Conservation (phyloP, 257 asterid genomes). For the Ajuga chamaepitys region DNA sequence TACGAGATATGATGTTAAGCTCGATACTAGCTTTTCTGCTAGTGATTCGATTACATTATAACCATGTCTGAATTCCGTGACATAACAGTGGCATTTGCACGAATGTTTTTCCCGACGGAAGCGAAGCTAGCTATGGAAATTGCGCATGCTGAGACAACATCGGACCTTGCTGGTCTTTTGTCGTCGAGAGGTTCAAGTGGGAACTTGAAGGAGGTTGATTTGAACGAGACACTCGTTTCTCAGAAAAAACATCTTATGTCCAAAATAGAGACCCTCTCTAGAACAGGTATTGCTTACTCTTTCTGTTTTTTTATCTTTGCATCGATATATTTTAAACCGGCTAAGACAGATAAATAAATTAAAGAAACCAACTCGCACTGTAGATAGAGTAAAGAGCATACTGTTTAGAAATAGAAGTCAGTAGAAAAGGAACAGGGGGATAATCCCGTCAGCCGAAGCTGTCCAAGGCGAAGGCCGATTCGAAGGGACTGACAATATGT, state of each 20-base stretch:
- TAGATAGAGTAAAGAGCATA: background rate
- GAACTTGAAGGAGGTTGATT: constrained; percentile 61
- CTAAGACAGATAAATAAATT: background rate
- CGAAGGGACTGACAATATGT: too few relatives aligned
- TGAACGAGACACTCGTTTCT: constrained; percentile 60
- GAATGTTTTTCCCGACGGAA: constrained; percentile 68
- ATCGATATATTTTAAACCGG: too few relatives aligned
- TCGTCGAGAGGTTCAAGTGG: constrained; percentile 48
- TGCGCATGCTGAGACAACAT: constrained; percentile 63
- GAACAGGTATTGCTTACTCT: constrained; percentile 41
- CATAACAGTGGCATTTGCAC: constrained; percentile 57
- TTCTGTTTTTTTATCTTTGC: background rate
- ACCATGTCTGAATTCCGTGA: constrained; percentile 1
- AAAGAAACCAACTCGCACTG: background rate
- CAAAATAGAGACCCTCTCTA: constrained; percentile 52
- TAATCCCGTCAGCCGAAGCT: too few relatives aligned
- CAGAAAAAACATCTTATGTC: constrained; percentile 45
- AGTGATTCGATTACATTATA: background rate
- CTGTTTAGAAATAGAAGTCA: too few relatives aligned
- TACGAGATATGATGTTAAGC: background rate
- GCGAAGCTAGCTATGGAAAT: constrained; percentile 76
- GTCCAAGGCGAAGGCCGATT: too few relatives aligned
- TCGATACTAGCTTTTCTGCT: background rate
- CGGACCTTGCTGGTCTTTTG: constrained; percentile 40
- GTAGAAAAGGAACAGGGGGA: too few relatives aligned